Conservation (phyloP, 306 rosid species). For the Oemleria cerasiformis region DNA sequence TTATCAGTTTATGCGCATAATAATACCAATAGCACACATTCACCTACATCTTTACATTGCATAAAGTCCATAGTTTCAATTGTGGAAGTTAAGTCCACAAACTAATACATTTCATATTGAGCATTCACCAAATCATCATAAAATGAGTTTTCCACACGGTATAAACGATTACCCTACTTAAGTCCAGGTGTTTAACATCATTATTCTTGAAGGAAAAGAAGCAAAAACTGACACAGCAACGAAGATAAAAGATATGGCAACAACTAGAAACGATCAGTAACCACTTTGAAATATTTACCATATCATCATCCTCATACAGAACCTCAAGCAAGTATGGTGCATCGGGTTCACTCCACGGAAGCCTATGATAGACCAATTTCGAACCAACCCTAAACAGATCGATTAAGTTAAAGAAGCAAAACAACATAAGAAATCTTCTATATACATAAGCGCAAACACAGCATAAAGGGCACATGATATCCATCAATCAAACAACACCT, state of each 20-base stretch:
- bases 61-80: background rate
- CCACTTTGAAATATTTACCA: slow-evolving; percentile 41
- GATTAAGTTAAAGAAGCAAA: slow-evolving; percentile 4
- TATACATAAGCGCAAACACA: background rate
- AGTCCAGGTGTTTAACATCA: background rate
- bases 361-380: slow-evolving; percentile 71
- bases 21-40: background rate
- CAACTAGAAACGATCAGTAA: background rate
- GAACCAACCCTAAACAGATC: slow-evolving; percentile 46
- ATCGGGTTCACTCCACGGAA: slow-evolving; percentile 90
- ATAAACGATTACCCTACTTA: background rate
- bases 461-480: background rate
- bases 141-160: background rate
- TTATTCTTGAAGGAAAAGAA: background rate
- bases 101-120: background rate
- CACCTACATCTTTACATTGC: background rate
- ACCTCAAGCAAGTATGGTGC: slow-evolving; percentile 63
- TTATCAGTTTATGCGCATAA: background rate
- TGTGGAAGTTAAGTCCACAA: background rate
- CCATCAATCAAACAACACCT: slow-evolving; percentile 41
- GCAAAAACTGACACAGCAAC: slow-evolving; percentile 3
- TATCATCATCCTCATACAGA: slow-evolving; percentile 71
- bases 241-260: background rate
- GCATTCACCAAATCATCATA: background rate
- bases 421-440: slow-evolving; percentile 10